Evolutionary conservation across 768 basidiomycete genomes (phyloP), one percentile per base, ranked within the genome.

Genomic region (Thelephora ganbajun): DNA sequence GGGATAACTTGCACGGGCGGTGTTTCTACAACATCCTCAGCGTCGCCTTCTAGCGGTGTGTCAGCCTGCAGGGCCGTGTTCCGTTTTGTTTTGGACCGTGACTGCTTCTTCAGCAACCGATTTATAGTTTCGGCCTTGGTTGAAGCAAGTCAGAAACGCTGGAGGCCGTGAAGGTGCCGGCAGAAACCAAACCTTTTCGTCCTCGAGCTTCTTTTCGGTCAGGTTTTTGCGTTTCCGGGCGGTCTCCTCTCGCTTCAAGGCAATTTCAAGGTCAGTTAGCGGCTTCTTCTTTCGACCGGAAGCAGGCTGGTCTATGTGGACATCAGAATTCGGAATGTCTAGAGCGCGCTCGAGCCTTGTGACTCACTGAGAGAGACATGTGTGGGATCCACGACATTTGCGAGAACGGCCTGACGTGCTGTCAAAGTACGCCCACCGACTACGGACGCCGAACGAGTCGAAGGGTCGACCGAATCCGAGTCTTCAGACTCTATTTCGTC

Each of bases 121-220:
- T 90, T 90, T 61, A 92, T 91, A 0, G 89, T 91, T 56, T 91
- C 89, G 19, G 78, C 78, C 84, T 89, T 54, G 16, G 11, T 18
- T 4, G 2, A 14, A 45, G 3, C 44, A 36, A 42, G 5, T 12
- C 11, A 41, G 11, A 19, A 23, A 11, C 20, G 11, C 47, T 39
- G n/a, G 22, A 35, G 33, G 6, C 14, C 23, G 26, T 39, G 0
- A 35, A 30, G 1, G 19, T 2, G 12, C n/a, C 5, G 26, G 14
- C 11, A 20, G 1, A 11, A 22, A 12, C 53, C 59, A 45, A 47
- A 80, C 87, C 76, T 86, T 88, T 62, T 89, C 87, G 49, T 89
- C 85, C 57, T 87, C 83, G 3, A 88, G 68, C 61, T 83, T 85
- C 66, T 87, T 87, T 63, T 89, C 85, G 5, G 76, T 77, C 39